These are phyloP conservation scores for Cryoendolithus antarcticus DNA, from an alignment of 2,329 filamentous ascomycete genomes.

Conservation along the genomic window DNA sequence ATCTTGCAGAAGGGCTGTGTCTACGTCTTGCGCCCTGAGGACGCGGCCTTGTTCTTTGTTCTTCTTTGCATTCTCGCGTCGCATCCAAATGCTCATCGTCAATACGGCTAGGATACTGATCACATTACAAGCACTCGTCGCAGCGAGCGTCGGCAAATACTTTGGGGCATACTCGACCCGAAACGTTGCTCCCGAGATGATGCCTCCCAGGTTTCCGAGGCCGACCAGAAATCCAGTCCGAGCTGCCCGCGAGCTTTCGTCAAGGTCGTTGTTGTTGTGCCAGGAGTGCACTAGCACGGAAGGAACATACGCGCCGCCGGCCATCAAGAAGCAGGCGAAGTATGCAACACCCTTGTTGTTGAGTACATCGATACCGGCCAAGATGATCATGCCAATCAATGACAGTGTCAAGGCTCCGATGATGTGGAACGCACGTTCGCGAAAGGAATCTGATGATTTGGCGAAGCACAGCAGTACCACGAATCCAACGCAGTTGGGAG, in stretches of 20 bases:
- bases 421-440: slow-evolving; percentile 37
- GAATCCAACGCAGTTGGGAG: slow-evolving; percentile 37
- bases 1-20: slow-evolving; percentile 1
- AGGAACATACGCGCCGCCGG: slow-evolving; percentile 34
- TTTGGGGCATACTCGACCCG: slow-evolving; percentile 36
- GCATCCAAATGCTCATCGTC: slow-evolving; percentile 34
- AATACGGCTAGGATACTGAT: slow-evolving; percentile 30
- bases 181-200: slow-evolving; percentile 35
- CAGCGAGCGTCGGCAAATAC: slow-evolving; percentile 36
- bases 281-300: slow-evolving; percentile 37
- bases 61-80: slow-evolving; percentile 29
- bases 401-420: slow-evolving; percentile 28
- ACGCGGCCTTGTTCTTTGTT: slow-evolving; percentile 24
- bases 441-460: slow-evolving; percentile 32
- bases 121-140: slow-evolving; percentile 31
- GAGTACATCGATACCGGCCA: slow-evolving; percentile 32
- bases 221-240: slow-evolving; percentile 38
- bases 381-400: slow-evolving; percentile 33
- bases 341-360: slow-evolving; percentile 34
- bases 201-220: slow-evolving; percentile 37
- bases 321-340: slow-evolving; percentile 39
- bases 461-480: slow-evolving; percentile 33
- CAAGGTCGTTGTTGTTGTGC: slow-evolving; percentile 42
- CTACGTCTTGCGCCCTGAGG: slow-evolving; percentile 4
- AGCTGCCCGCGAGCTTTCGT: slow-evolving; percentile 37